Evolutionary conservation across 441 rosid species (phyloP).

Genomic region (Capsella rubella): DNA sequence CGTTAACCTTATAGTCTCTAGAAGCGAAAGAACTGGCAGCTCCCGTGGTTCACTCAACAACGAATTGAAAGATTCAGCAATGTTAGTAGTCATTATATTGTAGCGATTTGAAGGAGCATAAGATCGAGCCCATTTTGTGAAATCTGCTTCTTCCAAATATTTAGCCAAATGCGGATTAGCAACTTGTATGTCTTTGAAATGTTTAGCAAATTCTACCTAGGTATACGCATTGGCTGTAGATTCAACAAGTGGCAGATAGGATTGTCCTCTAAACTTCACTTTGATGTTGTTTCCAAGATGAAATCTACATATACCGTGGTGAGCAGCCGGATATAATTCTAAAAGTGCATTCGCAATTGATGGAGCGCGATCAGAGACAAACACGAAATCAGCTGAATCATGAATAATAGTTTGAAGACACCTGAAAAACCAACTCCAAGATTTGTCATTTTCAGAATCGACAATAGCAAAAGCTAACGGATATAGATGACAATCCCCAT

Average conservation of each 20-base stretch:
- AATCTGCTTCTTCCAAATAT: not conserved
- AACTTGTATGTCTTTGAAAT: too few relatives aligned
- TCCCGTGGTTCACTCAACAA: not conserved
- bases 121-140: not conserved
- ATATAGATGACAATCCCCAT: too few relatives aligned
- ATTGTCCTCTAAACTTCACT: not conserved
- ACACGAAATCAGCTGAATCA: too few relatives aligned
- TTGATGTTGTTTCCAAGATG: not conserved
- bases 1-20: not conserved
- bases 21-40: not conserved
- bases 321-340: too few relatives aligned
- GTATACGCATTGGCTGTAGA: not conserved
- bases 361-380: too few relatives aligned
- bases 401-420: too few relatives aligned
- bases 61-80: not conserved
- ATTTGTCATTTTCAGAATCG: too few relatives aligned
- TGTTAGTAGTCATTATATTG: not conserved
- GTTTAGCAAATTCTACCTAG: not conserved
- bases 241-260: not conserved
- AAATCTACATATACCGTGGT: too few relatives aligned
- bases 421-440: too few relatives aligned
- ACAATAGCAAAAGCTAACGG: too few relatives aligned
- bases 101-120: not conserved
- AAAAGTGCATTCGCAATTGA: too few relatives aligned
- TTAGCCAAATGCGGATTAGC: not conserved